phyloP scores from a whole-genome alignment of 306 rosid genomes.

The Corylus americana region DNA sequence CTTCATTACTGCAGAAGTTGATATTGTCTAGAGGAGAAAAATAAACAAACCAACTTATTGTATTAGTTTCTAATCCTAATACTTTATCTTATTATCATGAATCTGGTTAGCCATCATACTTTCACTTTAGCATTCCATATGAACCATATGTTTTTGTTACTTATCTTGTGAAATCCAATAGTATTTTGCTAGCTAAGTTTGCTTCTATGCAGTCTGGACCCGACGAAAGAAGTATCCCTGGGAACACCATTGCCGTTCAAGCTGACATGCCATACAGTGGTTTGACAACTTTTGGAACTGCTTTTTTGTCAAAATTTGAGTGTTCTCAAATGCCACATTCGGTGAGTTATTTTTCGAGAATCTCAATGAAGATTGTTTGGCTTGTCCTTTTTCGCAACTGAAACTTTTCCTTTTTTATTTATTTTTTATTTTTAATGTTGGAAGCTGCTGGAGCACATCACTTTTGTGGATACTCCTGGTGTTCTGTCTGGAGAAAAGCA shows the following conservation, averaged over 20 bases:
- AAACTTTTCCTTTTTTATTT: constrained; percentile 17
- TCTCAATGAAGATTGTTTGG: background rate
- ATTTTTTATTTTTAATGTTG: constrained; percentile 11
- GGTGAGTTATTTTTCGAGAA: constrained; percentile 47
- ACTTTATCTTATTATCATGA: background rate
- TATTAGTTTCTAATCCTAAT: background rate
- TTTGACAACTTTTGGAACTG: constrained; percentile 79
- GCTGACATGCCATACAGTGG: constrained; percentile 97
- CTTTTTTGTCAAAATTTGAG: constrained; percentile 91
- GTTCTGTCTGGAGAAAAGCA: constrained; percentile 98
- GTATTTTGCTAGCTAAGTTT: background rate
- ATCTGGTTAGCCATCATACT: background rate
- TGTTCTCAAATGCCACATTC: constrained; percentile 98
- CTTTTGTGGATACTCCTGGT: constrained; percentile 96
- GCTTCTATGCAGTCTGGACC: constrained; percentile 66
- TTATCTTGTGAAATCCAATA: background rate
- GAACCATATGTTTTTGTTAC: background rate
- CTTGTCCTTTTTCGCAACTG: constrained; percentile 14
- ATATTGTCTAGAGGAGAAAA: background rate
- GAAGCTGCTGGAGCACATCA: constrained; percentile 80
- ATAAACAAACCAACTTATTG: background rate
- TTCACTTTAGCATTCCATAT: background rate
- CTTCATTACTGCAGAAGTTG: background rate
- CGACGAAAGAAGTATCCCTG: constrained; percentile 97
- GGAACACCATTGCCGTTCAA: constrained; percentile 94